A percentile compares a stretch with the other conserved stretches of the same genome.
Conservation (phyloP, 2,329 filamentous ascomycete genomes). For the Lecanicillium sp. region DNA sequence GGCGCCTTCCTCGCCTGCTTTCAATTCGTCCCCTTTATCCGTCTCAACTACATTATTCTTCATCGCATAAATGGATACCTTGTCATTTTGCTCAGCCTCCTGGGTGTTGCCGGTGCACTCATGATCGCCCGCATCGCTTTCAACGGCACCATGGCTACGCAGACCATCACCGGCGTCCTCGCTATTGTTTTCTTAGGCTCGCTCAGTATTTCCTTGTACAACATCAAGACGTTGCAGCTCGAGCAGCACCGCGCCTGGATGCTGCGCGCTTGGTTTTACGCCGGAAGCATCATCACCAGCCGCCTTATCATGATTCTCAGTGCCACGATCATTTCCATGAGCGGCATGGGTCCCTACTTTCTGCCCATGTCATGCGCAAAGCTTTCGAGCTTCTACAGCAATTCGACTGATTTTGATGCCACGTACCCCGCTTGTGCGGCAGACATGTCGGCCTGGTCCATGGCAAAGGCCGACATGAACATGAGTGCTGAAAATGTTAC, state of each 20-base stretch:
- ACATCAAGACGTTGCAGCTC: conserved; percentile 53
- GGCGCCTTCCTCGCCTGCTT: conserved; percentile 35
- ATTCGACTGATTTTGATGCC: conserved; percentile 20
- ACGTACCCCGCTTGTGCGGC: conserved; percentile 39
- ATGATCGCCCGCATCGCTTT: conserved; percentile 46
- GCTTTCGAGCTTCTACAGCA: conserved; percentile 33
- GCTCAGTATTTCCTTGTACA: conserved; percentile 42
- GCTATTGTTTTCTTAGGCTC: conserved; percentile 37
- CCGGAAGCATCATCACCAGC: conserved; percentile 42
- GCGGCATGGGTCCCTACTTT: conserved; percentile 21
- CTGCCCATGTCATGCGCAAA: conserved; percentile 37
- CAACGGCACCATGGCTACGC: conserved; percentile 45
- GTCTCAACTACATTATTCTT: conserved; percentile 41
- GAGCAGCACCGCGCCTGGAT: conserved; percentile 58
- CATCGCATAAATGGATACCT: conserved; percentile 56
- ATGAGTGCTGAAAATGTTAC: conserved; percentile 24
- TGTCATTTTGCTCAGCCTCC: conserved; percentile 39
- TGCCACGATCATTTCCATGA: conserved; percentile 29
- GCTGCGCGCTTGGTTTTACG: conserved; percentile 47
- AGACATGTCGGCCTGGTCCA: conserved; percentile 25
- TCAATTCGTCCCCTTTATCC: conserved; percentile 42
- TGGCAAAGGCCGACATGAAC: conserved; percentile 28
- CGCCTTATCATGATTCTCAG: conserved; percentile 40
- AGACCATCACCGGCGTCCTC: conserved; percentile 35
- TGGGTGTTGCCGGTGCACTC: conserved; percentile 41